phyloP scores from a whole-genome alignment of 306 rosid genomes.

The Inga leiocalycina region DNA sequence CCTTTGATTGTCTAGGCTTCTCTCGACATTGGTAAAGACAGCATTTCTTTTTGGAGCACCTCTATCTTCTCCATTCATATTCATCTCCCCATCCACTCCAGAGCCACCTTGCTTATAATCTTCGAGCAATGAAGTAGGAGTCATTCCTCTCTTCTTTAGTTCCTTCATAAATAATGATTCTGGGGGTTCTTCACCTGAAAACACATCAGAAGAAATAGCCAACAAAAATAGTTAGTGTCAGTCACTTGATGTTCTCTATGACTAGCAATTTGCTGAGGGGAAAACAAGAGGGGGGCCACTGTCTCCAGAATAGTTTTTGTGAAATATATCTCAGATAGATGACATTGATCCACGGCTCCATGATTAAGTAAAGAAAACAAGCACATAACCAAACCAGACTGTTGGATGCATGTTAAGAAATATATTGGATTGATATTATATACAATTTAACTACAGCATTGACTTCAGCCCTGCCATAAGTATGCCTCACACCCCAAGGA shows the following conservation, averaged over 20 bases:
- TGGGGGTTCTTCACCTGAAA: slow-evolving; percentile 87
- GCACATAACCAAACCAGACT: background rate
- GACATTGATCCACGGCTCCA: background rate
- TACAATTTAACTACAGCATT: background rate
- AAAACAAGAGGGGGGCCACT: background rate
- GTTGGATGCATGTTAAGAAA: background rate
- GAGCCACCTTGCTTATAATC: slow-evolving; percentile 61
- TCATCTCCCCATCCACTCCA: slow-evolving; percentile 61
- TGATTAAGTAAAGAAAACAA: background rate
- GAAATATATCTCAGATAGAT: background rate
- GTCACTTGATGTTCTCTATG: slow-evolving; percentile 1
- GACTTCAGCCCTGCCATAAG: background rate
- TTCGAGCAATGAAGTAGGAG: slow-evolving; percentile 91
- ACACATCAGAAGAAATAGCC: slow-evolving; percentile 25
- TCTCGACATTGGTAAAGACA: slow-evolving; percentile 75
- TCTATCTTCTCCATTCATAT: slow-evolving; percentile 55
- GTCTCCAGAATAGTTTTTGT: background rate
- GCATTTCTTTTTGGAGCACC: slow-evolving; percentile 62
- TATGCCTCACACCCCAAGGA: slow-evolving; percentile 8
- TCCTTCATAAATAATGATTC: slow-evolving; percentile 97
- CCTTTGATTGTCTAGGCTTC: slow-evolving; percentile 77
- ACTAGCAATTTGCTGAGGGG: background rate
- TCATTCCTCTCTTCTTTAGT: slow-evolving; percentile 89
- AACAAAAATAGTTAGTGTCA: slow-evolving; percentile 24
- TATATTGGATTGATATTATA: background rate